A percentile compares a stretch with the other conserved stretches of the same genome.
phyloP scores from a whole-genome alignment of 176 grass and related monocot species.

The Eragrostis curvula region DNA sequence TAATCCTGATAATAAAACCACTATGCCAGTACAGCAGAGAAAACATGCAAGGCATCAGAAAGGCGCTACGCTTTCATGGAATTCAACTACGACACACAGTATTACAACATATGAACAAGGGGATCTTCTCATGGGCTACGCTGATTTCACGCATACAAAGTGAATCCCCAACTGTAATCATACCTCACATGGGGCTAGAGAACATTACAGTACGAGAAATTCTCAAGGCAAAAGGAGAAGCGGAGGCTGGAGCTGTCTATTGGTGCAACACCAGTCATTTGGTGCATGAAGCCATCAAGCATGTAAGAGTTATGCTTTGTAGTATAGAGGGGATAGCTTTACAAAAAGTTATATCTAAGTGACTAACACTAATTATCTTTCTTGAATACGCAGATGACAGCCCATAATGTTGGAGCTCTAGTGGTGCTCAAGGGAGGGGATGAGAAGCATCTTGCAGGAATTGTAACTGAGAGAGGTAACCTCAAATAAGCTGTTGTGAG shows the following conservation, averaged over 20 bases:
- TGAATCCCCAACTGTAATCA: conserved; percentile 48
- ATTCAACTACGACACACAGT: conserved; percentile 65
- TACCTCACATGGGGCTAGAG: conserved; percentile 86
- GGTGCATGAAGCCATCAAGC: conserved; percentile 72
- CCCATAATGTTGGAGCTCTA: conserved; percentile 78
- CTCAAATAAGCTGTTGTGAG: neutral
- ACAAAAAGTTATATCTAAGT: neutral
- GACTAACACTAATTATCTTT: neutral
- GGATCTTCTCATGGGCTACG: conserved; percentile 70
- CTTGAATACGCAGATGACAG: conserved; percentile 71
- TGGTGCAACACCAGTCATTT: conserved; percentile 67
- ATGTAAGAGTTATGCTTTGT: conserved; percentile 43
- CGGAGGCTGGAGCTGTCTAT: conserved; percentile 58
- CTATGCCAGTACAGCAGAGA: conserved; percentile 22
- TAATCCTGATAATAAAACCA: neutral
- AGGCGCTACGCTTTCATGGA: conserved; percentile 64
- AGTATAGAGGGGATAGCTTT: neutral
- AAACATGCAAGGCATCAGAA: conserved; percentile 75
- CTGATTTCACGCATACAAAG: conserved; percentile 66
- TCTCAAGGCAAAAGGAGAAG: conserved; percentile 73
- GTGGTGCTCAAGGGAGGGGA: conserved; percentile 87
- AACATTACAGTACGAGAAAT: conserved; percentile 83
- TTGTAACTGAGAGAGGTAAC: conserved; percentile 91
- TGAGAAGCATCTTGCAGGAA: conserved; percentile 75
- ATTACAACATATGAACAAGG: conserved; percentile 78